Base-by-base conservation (phyloP, 1,139 yeast genomes). In the Kurtzmaniella quercitrusa region DNA sequence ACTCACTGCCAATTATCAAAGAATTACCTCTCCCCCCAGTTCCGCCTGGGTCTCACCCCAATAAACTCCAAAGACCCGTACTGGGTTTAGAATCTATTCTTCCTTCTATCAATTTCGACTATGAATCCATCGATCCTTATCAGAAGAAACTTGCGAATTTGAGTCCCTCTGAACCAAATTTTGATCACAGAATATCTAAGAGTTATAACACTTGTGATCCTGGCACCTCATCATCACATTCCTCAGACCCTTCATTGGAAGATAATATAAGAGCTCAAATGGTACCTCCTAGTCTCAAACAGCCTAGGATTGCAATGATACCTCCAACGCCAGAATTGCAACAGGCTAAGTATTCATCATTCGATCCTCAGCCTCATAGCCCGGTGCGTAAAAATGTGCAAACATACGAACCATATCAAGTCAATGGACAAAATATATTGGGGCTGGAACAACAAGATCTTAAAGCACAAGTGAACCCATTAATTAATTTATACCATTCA, bases 11-110 rank as follows among this genome's bases (percentile, higher is more conserved):
- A 14, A 34, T 4, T 19, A 12, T 53, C 20, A 58, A 59, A 38
- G 58, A 59, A 30, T 49, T 56, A 49, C 67, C 70, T 2, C 58
- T 68, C 14, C 68, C 67, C 0, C 71, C 71, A 3, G 67, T 66
- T 2, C 64, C 66, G 3, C 59, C 61, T 30, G 34, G 16, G 8
- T 30, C 34, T 14, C 8, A 8, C 34, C n/a, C n/a, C n/a, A n/a
- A n/a, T n/a, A n/a, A 50, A 55, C 21, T 56, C 51, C 14, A 2
- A 34, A 34, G 37, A 34, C 37, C 37, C 5, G 37, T 34, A 12
- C 37, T 34, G 37, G 37, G 37, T 4, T 3, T 34, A 11, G 37
- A 34, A 34, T 34, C 37, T n/a, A 34, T 34, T 19, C 26, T 34
- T 11, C 26, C 37, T 12, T 19, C 11, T 15, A 34, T 34, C 15